phyloP scores from a whole-genome alignment of 176 grass and related monocot species.

The Ensete glaucum region DNA sequence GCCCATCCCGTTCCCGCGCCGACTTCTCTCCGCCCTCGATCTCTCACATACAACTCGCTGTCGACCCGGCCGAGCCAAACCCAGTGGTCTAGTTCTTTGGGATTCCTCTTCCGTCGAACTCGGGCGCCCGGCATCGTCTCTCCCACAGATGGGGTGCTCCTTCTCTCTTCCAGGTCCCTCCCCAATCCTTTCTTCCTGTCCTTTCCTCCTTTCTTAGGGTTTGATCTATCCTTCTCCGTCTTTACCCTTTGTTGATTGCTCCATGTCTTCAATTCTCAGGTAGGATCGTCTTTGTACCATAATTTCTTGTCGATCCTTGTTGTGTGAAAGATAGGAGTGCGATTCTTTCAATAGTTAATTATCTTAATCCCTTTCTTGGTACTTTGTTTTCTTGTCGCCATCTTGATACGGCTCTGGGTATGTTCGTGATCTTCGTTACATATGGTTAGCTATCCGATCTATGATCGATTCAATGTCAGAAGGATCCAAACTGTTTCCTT shows the following conservation, averaged over 20 bases:
- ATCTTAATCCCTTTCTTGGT: not conserved
- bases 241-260: not conserved
- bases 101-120: not conserved
- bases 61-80: not conserved
- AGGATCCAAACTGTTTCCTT: too few relatives aligned
- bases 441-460: too few relatives aligned
- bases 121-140: not conserved
- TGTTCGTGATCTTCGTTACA: too few relatives aligned
- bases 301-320: not conserved
- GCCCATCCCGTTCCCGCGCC: not conserved
- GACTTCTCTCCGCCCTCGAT: not conserved
- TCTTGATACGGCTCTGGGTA: too few relatives aligned
- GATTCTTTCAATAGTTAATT: not conserved
- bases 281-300: not conserved
- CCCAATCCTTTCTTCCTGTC: not conserved
- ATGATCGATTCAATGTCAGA: too few relatives aligned
- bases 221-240: not conserved
- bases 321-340: not conserved
- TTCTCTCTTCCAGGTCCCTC: slow-evolving; percentile 10
- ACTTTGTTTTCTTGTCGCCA: not conserved
- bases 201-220: not conserved
- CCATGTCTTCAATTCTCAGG: not conserved
- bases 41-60: not conserved
- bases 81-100: not conserved
- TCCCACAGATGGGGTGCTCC: slow-evolving; percentile 10